Conservation (phyloP, 2,329 filamentous ascomycete genomes). For the Botryotinia convoluta region DNA sequence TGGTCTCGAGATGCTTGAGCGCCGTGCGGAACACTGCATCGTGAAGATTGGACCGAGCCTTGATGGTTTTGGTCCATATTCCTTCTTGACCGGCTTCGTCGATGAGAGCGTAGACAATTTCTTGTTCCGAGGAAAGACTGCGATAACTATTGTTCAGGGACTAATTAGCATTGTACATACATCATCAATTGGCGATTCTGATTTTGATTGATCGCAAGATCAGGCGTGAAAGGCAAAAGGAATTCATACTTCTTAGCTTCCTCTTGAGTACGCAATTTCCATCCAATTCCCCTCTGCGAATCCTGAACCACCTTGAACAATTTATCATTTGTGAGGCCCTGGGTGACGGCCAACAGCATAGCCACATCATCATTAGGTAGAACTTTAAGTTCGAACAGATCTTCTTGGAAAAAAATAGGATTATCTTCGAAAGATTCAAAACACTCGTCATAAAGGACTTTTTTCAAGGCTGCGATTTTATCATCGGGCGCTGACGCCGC, state of each 20-base stretch:
- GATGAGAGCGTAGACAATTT: conserved; percentile 83
- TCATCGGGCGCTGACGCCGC: conserved; percentile 3
- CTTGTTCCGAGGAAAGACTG: conserved; percentile 68
- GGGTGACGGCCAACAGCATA: conserved; percentile 54
- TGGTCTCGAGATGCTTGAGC: conserved; percentile 79
- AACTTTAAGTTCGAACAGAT: conserved; percentile 55
- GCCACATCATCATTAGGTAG: conserved; percentile 56
- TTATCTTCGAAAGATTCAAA: conserved; percentile 27
- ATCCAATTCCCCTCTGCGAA: conserved; percentile 46
- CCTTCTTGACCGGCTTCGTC: conserved; percentile 82
- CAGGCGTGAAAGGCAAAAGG: neutral
- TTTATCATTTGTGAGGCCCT: conserved; percentile 58
- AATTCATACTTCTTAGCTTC: conserved; percentile 59
- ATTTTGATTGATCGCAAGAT: too few relatives aligned
- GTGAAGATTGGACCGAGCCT: conserved; percentile 76
- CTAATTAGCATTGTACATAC: neutral
- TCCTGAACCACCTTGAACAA: conserved; percentile 52
- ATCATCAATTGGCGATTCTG: neutral
- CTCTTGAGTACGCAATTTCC: conserved; percentile 57
- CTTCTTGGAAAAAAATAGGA: conserved; percentile 54
- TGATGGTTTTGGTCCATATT: conserved; percentile 87
- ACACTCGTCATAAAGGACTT: conserved; percentile 34
- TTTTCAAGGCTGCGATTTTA: conserved; percentile 32
- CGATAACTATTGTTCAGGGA: conserved; percentile 49
- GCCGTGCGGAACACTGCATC: conserved; percentile 77